Evolutionary conservation across 1,139 yeast genomes (phyloP).

Genomic region (Kazachstania sp.): DNA sequence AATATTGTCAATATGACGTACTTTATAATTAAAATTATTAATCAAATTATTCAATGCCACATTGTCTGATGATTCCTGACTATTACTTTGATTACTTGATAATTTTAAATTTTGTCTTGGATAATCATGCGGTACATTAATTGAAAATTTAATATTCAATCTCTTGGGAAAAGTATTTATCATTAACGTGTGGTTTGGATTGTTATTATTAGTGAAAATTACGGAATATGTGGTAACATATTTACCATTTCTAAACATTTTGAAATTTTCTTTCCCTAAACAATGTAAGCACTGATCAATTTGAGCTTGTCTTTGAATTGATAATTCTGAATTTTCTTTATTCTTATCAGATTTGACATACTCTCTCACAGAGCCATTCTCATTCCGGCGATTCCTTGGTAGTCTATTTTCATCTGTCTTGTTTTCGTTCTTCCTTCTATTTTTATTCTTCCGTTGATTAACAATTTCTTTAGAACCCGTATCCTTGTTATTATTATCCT

Average conservation of each 20-base stretch:
- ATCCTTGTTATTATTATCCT: too few relatives aligned
- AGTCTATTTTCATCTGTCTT: background rate
- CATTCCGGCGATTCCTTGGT: background rate
- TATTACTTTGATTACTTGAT: constrained; percentile 3
- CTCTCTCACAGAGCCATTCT: background rate
- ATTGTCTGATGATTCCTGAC: background rate
- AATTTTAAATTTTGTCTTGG: constrained; percentile 12
- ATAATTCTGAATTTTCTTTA: background rate
- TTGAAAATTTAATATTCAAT: constrained; percentile 4
- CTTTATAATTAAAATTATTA: constrained; percentile 11
- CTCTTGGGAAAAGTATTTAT: background rate
- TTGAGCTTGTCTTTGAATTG: constrained; percentile 5
- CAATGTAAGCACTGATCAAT: constrained; percentile 10
- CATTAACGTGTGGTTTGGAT: background rate
- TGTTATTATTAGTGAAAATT: background rate
- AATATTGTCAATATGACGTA: background rate
- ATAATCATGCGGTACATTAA: constrained; percentile 14
- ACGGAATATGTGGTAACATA: constrained; percentile 12
- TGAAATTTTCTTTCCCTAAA: constrained; percentile 9
- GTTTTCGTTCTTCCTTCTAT: background rate
- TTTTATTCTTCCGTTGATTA: background rate
- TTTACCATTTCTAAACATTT: constrained; percentile 12
- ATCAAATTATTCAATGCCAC: background rate
- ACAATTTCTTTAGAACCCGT: too few relatives aligned
- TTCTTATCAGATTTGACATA: background rate